Conservation (phyloP, 495 filamentous ascomycete species). For the Cairneyella variabilis region DNA sequence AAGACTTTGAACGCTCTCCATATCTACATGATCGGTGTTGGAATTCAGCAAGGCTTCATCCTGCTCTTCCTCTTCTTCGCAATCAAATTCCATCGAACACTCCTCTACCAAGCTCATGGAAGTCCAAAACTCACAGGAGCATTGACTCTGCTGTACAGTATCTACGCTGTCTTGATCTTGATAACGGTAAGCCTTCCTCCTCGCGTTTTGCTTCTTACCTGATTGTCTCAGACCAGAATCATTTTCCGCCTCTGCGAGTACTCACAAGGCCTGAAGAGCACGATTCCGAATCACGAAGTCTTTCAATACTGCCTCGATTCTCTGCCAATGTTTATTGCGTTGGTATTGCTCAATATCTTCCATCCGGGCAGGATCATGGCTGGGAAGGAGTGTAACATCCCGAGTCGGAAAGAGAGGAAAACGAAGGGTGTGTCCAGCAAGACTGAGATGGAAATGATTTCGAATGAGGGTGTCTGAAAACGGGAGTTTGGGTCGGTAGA, state of each 20-base stretch:
- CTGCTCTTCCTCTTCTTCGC: slow-evolving; percentile 37
- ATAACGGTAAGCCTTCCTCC: slow-evolving; percentile 44
- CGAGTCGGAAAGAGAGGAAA: slow-evolving; percentile 18
- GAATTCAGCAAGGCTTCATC: slow-evolving; percentile 46
- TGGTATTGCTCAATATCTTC: slow-evolving; percentile 40
- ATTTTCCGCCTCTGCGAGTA: slow-evolving; percentile 53
- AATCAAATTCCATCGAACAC: slow-evolving; percentile 34
- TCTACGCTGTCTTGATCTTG: slow-evolving; percentile 37
- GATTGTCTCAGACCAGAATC: slow-evolving; percentile 41
- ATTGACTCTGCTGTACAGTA: slow-evolving; percentile 30
- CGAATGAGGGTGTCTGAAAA: neutral
- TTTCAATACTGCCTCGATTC: slow-evolving; percentile 48
- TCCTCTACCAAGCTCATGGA: slow-evolving; percentile 8
- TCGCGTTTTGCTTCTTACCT: too few species aligned
- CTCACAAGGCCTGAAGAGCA: slow-evolving; percentile 38
- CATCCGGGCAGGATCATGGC: slow-evolving; percentile 51
- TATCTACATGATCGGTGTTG: slow-evolving; percentile 48
- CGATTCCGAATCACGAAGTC: slow-evolving; percentile 43
- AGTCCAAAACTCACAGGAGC: slow-evolving; percentile 1
- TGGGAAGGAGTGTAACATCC: slow-evolving; percentile 28
- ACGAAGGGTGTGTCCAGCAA: neutral
- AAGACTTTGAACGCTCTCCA: slow-evolving; percentile 26
- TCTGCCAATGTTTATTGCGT: slow-evolving; percentile 48
- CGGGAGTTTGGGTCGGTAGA: too few species aligned
- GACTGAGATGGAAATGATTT: neutral